Conservation (phyloP, 257 asterid species). For the Forsythia viridissima region DNA sequence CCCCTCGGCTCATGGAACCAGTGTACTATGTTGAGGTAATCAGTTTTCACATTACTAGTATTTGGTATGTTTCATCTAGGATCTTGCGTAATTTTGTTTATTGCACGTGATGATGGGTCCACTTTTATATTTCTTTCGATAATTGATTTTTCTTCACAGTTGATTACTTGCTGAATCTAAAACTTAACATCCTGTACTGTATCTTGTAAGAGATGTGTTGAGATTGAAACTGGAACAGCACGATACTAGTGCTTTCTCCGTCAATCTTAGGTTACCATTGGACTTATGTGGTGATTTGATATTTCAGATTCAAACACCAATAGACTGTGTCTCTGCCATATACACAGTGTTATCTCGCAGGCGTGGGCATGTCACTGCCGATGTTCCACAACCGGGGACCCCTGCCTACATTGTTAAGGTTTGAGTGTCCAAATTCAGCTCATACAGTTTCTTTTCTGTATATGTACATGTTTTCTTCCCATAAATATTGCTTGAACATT, state of each 20-base stretch:
- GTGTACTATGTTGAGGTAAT: slow-evolving; percentile 88
- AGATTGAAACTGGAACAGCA: neutral
- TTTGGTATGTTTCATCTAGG: neutral
- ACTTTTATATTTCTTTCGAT: neutral
- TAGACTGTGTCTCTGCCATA: slow-evolving; percentile 95
- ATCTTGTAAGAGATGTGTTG: neutral
- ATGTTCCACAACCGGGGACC: slow-evolving; percentile 97
- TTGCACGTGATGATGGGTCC: neutral
- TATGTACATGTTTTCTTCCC: neutral
- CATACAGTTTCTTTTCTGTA: neutral
- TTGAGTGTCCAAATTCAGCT: slow-evolving; percentile 1
- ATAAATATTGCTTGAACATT: neutral
- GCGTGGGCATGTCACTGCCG: slow-evolving; percentile 97
- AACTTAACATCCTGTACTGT: neutral
- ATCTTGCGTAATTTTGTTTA: neutral
- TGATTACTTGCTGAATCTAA: neutral
- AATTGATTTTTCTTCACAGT: neutral
- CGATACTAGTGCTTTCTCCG: neutral
- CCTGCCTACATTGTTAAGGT: slow-evolving; percentile 98
- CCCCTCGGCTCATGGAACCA: slow-evolving; percentile 97
- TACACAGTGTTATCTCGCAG: slow-evolving; percentile 89
- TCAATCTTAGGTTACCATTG: slow-evolving; percentile 13
- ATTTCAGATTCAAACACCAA: slow-evolving; percentile 92
- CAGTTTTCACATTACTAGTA: slow-evolving; percentile 6
- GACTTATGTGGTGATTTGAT: slow-evolving; percentile 21